Base-by-base conservation (phyloP, 768 basidiomycete species). In the Mycena floridula region DNA sequence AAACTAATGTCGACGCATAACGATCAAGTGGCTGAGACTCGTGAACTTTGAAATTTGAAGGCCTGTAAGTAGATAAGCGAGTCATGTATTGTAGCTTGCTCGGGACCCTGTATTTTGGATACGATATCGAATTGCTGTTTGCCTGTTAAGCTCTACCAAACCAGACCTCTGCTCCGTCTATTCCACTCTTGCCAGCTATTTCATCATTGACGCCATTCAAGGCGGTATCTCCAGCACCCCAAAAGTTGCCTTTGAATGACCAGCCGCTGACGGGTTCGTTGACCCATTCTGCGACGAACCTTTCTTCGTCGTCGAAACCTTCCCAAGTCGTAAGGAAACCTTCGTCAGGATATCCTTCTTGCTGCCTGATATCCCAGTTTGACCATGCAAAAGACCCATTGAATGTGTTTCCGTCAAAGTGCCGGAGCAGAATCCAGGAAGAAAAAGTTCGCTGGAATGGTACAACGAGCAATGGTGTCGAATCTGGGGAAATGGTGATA, bases 201-300 rank as follows among this genome's bases (percentile, higher is more conserved):
- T n/a, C n/a, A n/a, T n/a, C n/a, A n/a, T n/a, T n/a, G n/a, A n/a
- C n/a, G n/a, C n/a, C n/a, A n/a, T n/a, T n/a, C n/a, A n/a, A n/a
- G n/a, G n/a, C n/a, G n/a, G n/a, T n/a, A n/a, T 65, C 68, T 38
- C 64, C 63, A 53, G 58, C 66, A 0, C 69, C 69, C 69, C 66
- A 70, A 50, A 73, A 65, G 3, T 60, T 58, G 2, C 67, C 65
- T 43, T 57, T 63, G 40, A 72, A 67, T 21, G 67, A 64, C 41
- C 67, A 50, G 0, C 69, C 69, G n/a, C n/a, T n/a, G n/a, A n/a
- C n/a, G n/a, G n/a, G n/a, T 42, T 64, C 62, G n/a, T 58, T 55
- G 18, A 26, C 48, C 2, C 26, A 26, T 0, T 53, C 56, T 20
- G 25, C 38, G 13, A 71, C 65, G 68, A 67, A 71, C 40, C 70